Evolutionary conservation across 768 basidiomycete species (phyloP), one percentile per base, ranked within the genome.

Genomic region (Tephrocybe rancida): DNA sequence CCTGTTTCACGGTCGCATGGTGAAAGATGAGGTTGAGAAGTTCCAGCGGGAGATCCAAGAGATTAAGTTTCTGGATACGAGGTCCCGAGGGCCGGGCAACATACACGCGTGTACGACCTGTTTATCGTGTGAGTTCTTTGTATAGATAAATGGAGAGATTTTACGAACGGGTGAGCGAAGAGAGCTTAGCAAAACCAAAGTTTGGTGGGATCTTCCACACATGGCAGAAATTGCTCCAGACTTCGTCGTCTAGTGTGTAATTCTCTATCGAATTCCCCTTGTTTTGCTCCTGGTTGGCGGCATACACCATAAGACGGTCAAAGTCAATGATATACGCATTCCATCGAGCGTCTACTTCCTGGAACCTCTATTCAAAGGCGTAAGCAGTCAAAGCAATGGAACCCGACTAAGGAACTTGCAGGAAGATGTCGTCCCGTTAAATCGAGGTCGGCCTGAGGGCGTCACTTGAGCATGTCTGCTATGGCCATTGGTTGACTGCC

Each of bases 391-490:
- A 41, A 7, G n/a, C 18, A 3, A 41, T 22, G 19, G 8, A 1
- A n/a, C 26, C 19, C 7, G 8, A n/a, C 16, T 22, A 16, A 37
- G n/a, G 13, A 32, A 25, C 35, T 11, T 41, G 27, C 48, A 9
- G 13, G 37, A 29, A 41, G 35, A 24, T 50, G 48, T 25, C 48
- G 48, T 29, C 48, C 48, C 27, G 48, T 50, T 5, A 50, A 34
- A 41, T 50, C 48, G 24, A 50, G 24, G 18, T n/a, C n/a, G n/a
- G n/a, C n/a, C n/a, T n/a, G n/a, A n/a, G n/a, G n/a, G n/a, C 18
- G 26, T 41, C 48, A 35, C 48, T 50, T n/a, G 24, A 24, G 32
- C 3, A 25, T 16, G 26, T 16, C 14, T 4, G 35, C 16, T 16
- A 7, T 5, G 16, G 16, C 35, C 16, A 6, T 7, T 13, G 13